Conservation (phyloP, 106 monocot genomes). For the Iris macrosiphon region DNA sequence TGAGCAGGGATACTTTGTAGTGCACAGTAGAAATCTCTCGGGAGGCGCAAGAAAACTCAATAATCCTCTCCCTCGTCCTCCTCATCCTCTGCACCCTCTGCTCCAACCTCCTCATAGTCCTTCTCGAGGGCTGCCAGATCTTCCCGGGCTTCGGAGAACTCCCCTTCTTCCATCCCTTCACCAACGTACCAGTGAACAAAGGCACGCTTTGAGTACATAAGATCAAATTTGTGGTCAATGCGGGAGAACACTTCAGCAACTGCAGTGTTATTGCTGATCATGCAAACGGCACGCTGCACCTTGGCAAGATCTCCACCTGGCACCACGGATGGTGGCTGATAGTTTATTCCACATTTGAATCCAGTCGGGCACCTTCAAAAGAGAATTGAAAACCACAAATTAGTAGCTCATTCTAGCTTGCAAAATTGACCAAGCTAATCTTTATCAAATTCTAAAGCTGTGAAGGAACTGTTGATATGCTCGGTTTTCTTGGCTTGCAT, state of each 20-base stretch:
- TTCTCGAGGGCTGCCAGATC: constrained; percentile 88
- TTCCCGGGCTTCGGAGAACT: constrained; percentile 84
- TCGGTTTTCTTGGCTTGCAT: no score
- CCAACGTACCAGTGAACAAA: constrained; percentile 98
- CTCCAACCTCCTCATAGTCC: constrained; percentile 89
- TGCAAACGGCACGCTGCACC: constrained; percentile 81
- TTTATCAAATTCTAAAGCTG: no score
- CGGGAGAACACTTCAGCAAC: constrained; percentile 92
- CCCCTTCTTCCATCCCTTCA: constrained; percentile 93
- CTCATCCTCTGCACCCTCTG: constrained; percentile 59
- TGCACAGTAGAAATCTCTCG: no score
- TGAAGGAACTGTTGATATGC: no score
- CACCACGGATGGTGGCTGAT: constrained; percentile 80
- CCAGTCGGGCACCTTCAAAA: constrained; percentile 81
- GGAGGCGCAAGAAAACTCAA: no score
- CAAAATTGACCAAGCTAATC: no score
- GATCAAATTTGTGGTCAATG: constrained; percentile 89
- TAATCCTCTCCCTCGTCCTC: constrained; percentile 20
- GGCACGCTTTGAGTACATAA: constrained; percentile 88
- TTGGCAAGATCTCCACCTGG: constrained; percentile 79
- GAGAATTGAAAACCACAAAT: no score
- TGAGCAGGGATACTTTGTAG: no score
- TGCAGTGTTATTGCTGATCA: constrained; percentile 94
- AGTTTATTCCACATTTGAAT: constrained; percentile 95
- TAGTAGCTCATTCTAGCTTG: no score